Evolutionary conservation across 176 grass and related monocot genomes (phyloP).

Genomic region (Bromus sterilis): DNA sequence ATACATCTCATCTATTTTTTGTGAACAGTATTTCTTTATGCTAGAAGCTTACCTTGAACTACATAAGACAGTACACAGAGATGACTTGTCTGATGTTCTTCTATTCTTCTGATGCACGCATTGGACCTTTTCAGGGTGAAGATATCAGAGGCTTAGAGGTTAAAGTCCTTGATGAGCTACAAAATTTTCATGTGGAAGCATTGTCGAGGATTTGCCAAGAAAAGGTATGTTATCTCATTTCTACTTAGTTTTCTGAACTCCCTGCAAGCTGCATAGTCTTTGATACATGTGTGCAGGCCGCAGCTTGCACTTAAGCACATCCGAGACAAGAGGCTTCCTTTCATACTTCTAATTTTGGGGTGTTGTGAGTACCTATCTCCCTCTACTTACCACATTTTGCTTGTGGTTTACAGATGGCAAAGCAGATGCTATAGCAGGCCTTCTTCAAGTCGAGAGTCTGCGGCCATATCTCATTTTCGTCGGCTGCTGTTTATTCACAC

Average conservation of each 20-base stretch:
- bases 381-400: background rate
- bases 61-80: background rate
- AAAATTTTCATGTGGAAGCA: slow-evolving; percentile 92
- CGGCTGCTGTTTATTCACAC: slow-evolving; percentile 1
- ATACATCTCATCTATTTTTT: background rate
- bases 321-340: background rate
- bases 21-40: background rate
- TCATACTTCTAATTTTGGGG: background rate
- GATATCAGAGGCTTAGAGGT: slow-evolving; percentile 68
- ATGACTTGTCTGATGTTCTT: background rate
- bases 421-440: slow-evolving; percentile 44
- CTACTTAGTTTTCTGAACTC: background rate
- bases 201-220: slow-evolving; percentile 89
- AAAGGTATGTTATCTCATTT: slow-evolving; percentile 50
- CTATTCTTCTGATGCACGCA: background rate
- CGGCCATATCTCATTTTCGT: background rate
- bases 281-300: background rate
- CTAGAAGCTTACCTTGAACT: background rate
- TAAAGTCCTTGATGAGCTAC: slow-evolving; percentile 69
- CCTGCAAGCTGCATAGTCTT: background rate
- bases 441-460: background rate
- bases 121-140: slow-evolving; percentile 53
- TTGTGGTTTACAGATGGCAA: slow-evolving; percentile 62
- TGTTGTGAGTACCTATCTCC: background rate
- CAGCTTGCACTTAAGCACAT: background rate